phyloP scores from a whole-genome alignment of 768 basidiomycete species.

The Pseudohyphozyma bogoriensis region DNA sequence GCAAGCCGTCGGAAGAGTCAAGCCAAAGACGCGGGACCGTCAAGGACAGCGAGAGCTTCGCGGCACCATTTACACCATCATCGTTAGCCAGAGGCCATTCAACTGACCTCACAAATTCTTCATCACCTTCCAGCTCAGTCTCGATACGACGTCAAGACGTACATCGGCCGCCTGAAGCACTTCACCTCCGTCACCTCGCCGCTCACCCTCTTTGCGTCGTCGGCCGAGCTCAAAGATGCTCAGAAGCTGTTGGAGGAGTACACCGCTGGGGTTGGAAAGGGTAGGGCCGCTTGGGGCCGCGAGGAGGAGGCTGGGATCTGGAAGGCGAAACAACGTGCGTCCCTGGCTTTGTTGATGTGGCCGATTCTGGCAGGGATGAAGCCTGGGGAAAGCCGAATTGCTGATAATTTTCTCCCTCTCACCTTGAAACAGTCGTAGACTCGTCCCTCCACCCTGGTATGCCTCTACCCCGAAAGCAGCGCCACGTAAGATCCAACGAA shows the following conservation, averaged over 20 bases:
- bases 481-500: not conserved
- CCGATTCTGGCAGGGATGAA: too few relatives aligned
- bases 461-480: not conserved
- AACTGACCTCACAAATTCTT: not conserved
- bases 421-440: conserved; percentile 20
- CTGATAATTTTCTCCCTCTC: not conserved
- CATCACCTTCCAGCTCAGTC: conserved; percentile 8
- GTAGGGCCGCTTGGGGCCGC: conserved; percentile 21
- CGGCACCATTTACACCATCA: too few relatives aligned
- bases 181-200: conserved; percentile 33
- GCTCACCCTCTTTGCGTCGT: conserved; percentile 31
- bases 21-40: too few relatives aligned
- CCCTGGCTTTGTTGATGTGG: not conserved
- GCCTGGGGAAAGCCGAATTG: not conserved
- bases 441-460: conserved; percentile 31
- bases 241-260: conserved; percentile 30
- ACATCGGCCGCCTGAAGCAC: conserved; percentile 31
- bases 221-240: conserved; percentile 19
- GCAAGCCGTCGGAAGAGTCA: too few relatives aligned
- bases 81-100: too few relatives aligned
- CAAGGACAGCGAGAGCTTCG: too few relatives aligned
- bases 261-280: conserved; percentile 16
- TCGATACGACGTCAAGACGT: conserved; percentile 26
- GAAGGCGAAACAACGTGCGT: conserved; percentile 31
- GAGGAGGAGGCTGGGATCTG: conserved; percentile 23